Conservation (phyloP, 768 basidiomycete species). For the Mycena haematopus region DNA sequence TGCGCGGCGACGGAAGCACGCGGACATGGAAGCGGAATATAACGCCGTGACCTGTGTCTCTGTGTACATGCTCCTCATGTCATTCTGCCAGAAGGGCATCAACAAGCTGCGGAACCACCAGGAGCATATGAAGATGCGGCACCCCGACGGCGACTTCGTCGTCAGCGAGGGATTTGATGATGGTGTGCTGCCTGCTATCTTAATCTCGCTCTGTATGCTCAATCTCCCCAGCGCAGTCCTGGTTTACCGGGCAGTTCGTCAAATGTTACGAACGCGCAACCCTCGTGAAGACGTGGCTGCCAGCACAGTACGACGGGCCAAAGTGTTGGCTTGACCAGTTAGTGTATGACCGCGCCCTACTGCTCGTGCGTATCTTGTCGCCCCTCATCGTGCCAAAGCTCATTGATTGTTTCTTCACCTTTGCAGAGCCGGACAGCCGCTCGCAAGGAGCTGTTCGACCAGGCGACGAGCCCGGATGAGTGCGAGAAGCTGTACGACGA, state of each 20-base stretch:
- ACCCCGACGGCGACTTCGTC: conserved; percentile 76
- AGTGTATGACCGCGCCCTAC: conserved; percentile 90
- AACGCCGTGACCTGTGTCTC: conserved; percentile 87
- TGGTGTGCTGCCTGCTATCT: conserved; percentile 50
- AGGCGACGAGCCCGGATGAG: conserved; percentile 75
- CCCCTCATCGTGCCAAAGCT: not conserved
- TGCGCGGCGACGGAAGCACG: conserved; percentile 71
- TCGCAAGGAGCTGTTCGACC: conserved; percentile 85
- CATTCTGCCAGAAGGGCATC: conserved; percentile 93
- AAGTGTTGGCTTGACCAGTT: conserved; percentile 89
- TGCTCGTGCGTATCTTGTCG: conserved; percentile 63
- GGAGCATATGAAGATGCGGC: conserved; percentile 81
- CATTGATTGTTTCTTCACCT: not conserved
- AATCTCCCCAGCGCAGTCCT: conserved; percentile 64
- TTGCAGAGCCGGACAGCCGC: conserved; percentile 90
- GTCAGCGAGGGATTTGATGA: conserved; percentile 84
- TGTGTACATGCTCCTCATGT: conserved; percentile 90
- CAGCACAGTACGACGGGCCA: conserved; percentile 81
- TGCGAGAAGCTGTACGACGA: conserved; percentile 96
- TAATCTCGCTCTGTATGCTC: not conserved
- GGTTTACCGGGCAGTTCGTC: conserved; percentile 94
- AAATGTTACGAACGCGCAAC: conserved; percentile 94
- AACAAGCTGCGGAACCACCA: conserved; percentile 80
- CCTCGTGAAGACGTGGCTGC: conserved; percentile 86
- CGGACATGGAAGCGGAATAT: conserved; percentile 81